Conservation (phyloP, 306 rosid genomes). For the Nissolia schottii region DNA sequence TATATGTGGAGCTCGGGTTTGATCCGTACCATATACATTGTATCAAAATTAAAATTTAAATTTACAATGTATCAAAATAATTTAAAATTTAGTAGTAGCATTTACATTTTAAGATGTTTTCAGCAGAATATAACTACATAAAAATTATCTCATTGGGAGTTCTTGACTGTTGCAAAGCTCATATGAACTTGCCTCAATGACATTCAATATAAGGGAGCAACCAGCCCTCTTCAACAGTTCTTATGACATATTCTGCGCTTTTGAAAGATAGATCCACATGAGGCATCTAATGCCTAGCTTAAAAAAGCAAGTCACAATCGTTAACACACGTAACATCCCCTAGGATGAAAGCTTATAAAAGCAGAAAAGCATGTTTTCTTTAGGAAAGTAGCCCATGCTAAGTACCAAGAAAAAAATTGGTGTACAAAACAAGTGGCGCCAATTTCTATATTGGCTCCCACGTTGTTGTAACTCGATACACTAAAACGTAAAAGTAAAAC, state of each 20-base stretch:
- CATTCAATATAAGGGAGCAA: too few relatives aligned
- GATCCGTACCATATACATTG: too few relatives aligned
- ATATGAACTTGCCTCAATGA: not conserved
- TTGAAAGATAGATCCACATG: not conserved
- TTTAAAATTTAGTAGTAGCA: not conserved
- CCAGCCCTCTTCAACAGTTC: too few relatives aligned
- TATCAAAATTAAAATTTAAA: too few relatives aligned
- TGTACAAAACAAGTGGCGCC: not conserved
- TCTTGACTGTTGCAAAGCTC: not conserved
- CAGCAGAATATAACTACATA: not conserved
- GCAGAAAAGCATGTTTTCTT: not conserved
- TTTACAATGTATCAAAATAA: too few relatives aligned
- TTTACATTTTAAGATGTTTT: not conserved
- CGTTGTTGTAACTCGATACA: constrained; percentile 21
- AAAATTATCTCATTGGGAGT: too few relatives aligned
- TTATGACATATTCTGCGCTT: not conserved
- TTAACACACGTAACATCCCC: constrained; percentile 1
- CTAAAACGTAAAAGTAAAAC: too few relatives aligned
- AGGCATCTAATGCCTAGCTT: not conserved
- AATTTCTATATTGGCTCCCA: constrained; percentile 46
- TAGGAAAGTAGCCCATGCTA: not conserved
- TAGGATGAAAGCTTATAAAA: not conserved
- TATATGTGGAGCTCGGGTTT: too few relatives aligned
- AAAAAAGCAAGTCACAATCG: not conserved
- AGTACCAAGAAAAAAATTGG: not conserved